Evolutionary conservation across 768 basidiomycete species (phyloP).

Genomic region (Xanthoconium purpureum): DNA sequence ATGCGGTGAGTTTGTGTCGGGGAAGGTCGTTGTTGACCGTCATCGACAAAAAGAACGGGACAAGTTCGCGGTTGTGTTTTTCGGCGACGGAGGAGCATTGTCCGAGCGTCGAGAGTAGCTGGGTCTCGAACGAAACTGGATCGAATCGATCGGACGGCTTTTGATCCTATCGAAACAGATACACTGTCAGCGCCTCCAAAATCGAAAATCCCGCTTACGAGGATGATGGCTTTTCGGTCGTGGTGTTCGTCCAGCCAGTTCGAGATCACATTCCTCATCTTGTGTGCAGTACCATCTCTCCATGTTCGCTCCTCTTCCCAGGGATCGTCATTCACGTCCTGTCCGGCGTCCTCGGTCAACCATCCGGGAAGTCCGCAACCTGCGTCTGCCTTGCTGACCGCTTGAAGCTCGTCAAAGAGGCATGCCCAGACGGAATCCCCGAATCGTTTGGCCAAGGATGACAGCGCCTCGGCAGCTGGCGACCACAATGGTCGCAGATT

Average conservation of each 20-base stretch:
- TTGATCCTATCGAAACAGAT: conserved; percentile 34
- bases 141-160: conserved; percentile 61
- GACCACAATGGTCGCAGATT: conserved; percentile 90
- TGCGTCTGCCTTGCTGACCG: conserved; percentile 17
- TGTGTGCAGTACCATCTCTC: conserved; percentile 73
- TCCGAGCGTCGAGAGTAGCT: conserved; percentile 70
- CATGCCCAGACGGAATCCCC: conserved; percentile 71
- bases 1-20: conserved; percentile 63
- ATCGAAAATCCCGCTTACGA: conserved; percentile 26
- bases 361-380: conserved; percentile 18
- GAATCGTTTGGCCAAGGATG: conserved; percentile 49
- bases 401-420: conserved; percentile 61
- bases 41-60: conserved; percentile 75
- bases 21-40: conserved; percentile 40
- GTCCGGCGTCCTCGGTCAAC: conserved; percentile 24
- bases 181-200: background rate
- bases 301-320: conserved; percentile 73
- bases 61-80: conserved; percentile 81
- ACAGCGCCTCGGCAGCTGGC: conserved; percentile 69
- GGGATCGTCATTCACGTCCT: conserved; percentile 26
- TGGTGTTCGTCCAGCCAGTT: conserved; percentile 43
- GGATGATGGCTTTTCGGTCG: conserved; percentile 32
- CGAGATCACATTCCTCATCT: conserved; percentile 45
- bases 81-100: conserved; percentile 72
- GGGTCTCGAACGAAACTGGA: conserved; percentile 69